Evolutionary conservation across 108 stramenopile genomes (phyloP), one percentile per base, ranked within the genome.

Genomic region (Seminavis robusta): DNA sequence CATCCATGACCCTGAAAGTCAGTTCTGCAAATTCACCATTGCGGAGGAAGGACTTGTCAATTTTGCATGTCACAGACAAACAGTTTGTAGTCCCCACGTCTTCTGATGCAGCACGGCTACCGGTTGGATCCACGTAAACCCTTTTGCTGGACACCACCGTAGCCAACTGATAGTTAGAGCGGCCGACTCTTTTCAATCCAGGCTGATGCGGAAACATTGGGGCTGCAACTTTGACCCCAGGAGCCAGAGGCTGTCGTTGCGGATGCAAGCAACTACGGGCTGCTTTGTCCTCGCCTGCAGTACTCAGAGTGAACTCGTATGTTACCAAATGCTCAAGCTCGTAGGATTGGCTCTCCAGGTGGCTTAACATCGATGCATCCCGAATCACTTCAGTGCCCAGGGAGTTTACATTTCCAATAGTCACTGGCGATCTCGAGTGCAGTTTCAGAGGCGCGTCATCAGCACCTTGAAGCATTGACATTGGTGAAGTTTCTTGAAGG

Each of bases 181-280:
- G 63, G 59, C 36, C 47, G 33, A 45, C 30, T 38, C 29, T 41
- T 59, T 60, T 46, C 48, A 42, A 30, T 19, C 38, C 4, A 9
- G 73, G 70, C 25, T 73, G 72, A 13, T 46, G 41, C n/a, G 92
- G 76, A 31, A 87, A 73, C 38, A 93, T 44, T 15, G 92, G 92
- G 16, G 90, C 88, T 30, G 79, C 78, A 21, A 93, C 80, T 64
- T 89, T 93, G 4, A 86, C 80, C 34, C 91, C 86, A 13, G 64
- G 55, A n/a, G 52, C 10, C 7, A 86, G 45, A 0, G 51, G 46
- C 32, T 63, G 15, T 9, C 69, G 63, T 33, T 17, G 61, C 25
- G 41, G 2, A 27, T 43, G n/a, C n/a, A n/a, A n/a, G n/a, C n/a
- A n/a, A n/a, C n/a, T n/a, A n/a, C n/a, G n/a, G n/a, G n/a, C n/a